Evolutionary conservation across 1,139 yeast genomes (phyloP).

Genomic region (Zygoascus meyerae): DNA sequence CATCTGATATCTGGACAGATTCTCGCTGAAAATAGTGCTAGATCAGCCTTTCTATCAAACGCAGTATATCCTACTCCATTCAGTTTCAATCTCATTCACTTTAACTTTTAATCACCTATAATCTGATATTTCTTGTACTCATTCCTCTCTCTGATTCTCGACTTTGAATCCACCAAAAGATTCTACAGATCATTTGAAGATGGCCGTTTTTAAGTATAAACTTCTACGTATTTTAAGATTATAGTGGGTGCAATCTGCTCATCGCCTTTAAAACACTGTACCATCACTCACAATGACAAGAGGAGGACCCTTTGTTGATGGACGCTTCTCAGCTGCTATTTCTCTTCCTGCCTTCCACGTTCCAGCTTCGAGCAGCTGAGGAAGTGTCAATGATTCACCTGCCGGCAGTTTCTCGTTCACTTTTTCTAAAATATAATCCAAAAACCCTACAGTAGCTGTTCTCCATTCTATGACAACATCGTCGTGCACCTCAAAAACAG

Average conservation of each 20-base stretch:
- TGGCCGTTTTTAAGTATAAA: no score
- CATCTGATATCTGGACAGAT: no score
- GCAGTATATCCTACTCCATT: no score
- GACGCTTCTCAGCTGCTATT: slow-evolving; percentile 45
- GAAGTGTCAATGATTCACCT: slow-evolving; percentile 36
- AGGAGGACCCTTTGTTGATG: slow-evolving; percentile 51
- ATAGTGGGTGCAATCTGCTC: no score
- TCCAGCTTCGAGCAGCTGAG: slow-evolving; percentile 57
- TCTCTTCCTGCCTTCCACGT: slow-evolving; percentile 59
- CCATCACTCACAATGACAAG: slow-evolving; percentile 54
- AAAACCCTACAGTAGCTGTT: slow-evolving; percentile 49
- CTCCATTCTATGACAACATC: slow-evolving; percentile 64
- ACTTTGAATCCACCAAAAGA: no score
- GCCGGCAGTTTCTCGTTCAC: slow-evolving; percentile 38
- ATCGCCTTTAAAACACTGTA: slow-evolving; percentile 43
- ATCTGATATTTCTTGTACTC: neutral
- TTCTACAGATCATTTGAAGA: no score
- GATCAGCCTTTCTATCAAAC: no score
- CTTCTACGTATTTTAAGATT: no score
- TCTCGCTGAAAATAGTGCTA: no score
- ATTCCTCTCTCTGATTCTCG: no score
- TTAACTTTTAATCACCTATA: neutral
- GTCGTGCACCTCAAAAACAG: slow-evolving; percentile 46
- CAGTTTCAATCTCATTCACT: no score
- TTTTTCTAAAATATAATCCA: slow-evolving; percentile 45